Evolutionary conservation across 2,329 filamentous ascomycete species (phyloP).

Genomic region (Tetracladium maxilliforme): DNA sequence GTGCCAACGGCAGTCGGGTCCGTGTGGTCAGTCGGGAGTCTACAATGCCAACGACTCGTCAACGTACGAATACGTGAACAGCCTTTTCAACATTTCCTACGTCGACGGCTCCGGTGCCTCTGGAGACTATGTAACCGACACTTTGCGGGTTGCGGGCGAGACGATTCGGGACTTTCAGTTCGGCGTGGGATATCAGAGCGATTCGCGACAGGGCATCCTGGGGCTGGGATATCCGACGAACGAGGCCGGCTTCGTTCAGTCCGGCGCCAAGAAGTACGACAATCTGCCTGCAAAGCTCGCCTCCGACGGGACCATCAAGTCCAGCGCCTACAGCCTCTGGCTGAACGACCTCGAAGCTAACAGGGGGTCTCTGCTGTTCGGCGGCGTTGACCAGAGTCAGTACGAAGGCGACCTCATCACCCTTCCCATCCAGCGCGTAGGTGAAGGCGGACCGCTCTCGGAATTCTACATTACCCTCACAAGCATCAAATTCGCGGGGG

Average conservation of each 20-base stretch:
- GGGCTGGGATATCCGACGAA: conserved; percentile 73
- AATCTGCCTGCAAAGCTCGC: conserved; percentile 57
- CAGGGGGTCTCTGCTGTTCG: conserved; percentile 58
- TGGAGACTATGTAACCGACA: conserved; percentile 73
- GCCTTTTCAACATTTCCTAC: conserved; percentile 77
- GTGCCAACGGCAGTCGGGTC: conserved; percentile 31
- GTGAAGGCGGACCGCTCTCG: conserved; percentile 30
- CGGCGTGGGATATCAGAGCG: conserved; percentile 53
- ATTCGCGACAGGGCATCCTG: conserved; percentile 56
- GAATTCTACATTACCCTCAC: conserved; percentile 61
- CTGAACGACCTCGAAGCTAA: conserved; percentile 55
- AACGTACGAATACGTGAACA: conserved; percentile 59
- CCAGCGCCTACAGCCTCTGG: conserved; percentile 61
- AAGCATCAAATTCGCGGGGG: conserved; percentile 28
- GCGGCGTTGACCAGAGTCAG: conserved; percentile 55
- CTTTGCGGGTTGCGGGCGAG: conserved; percentile 40
- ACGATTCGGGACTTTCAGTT: conserved; percentile 48
- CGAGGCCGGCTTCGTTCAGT: conserved; percentile 56
- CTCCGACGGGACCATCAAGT: conserved; percentile 41
- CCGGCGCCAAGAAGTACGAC: conserved; percentile 37
- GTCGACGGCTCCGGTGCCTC: conserved; percentile 64
- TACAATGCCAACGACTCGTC: conserved; percentile 61
- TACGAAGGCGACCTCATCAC: conserved; percentile 49
- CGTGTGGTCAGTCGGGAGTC: conserved; percentile 47
- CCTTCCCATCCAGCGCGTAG: conserved; percentile 43